phyloP scores from a whole-genome alignment of 352 stramenopile genomes.

The Globisporangium megalacanthum region DNA sequence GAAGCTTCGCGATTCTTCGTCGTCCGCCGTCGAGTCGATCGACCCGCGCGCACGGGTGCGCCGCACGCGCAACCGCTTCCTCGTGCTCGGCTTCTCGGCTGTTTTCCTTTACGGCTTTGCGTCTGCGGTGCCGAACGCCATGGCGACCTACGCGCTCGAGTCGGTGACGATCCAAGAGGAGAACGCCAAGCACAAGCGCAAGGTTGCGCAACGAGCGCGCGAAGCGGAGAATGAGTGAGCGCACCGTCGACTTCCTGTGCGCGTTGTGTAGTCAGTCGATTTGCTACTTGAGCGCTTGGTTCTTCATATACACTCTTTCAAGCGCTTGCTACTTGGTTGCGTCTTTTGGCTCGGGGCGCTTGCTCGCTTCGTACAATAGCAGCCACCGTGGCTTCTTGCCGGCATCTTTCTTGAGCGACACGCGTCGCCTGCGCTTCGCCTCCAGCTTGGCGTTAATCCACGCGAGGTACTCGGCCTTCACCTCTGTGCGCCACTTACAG shows the following conservation, averaged over 20 bases:
- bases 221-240: slow-evolving; percentile 1
- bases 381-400: slow-evolving; percentile 66
- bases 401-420: slow-evolving; percentile 38
- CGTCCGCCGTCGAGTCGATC: slow-evolving; percentile 38
- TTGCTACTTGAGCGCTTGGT: neutral
- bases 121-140: slow-evolving; percentile 44
- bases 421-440: slow-evolving; percentile 35
- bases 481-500: slow-evolving; percentile 54
- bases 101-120: slow-evolving; percentile 77
- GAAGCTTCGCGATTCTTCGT: slow-evolving; percentile 45
- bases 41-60: slow-evolving; percentile 39
- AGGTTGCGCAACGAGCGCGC: neutral
- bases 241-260: neutral
- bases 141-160: slow-evolving; percentile 69
- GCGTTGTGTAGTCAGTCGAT: too few species aligned
- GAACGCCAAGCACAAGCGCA: slow-evolving; percentile 25
- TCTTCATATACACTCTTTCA: neutral
- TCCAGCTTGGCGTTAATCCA: slow-evolving; percentile 65
- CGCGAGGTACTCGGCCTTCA: slow-evolving; percentile 68
- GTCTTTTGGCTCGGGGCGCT: slow-evolving; percentile 24
- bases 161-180: slow-evolving; percentile 48
- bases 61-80: slow-evolving; percentile 45
- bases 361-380: slow-evolving; percentile 63
- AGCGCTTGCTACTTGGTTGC: slow-evolving; percentile 12
- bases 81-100: slow-evolving; percentile 54